Percentiles rank a stretch among this genome's conserved stretches.
Evolutionary conservation across 2,329 filamentous ascomycete species (phyloP).

Genomic region (Cryoendolithus antarcticus): DNA sequence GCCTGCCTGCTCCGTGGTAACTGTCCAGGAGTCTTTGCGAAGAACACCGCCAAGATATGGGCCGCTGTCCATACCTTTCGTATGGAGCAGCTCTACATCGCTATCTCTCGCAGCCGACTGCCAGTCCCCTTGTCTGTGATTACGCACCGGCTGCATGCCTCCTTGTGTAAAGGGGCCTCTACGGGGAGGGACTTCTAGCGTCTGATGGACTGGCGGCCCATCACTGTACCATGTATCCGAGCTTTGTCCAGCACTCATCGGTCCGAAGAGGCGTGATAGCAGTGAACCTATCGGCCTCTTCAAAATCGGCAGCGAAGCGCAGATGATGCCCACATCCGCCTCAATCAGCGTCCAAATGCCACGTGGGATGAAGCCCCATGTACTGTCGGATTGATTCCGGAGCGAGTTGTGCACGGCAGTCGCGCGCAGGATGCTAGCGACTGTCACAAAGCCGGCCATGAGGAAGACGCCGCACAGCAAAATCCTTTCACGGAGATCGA

Average conservation of each 20-base stretch:
- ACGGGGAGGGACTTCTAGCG: neutral
- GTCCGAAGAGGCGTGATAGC: neutral
- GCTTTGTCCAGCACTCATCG: neutral
- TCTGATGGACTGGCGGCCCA: too few relatives aligned
- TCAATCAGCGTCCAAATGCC: slow-evolving; percentile 18
- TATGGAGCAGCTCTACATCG: neutral
- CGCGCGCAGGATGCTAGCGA: slow-evolving; percentile 15
- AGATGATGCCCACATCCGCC: slow-evolving; percentile 18
- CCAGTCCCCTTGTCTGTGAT: neutral
- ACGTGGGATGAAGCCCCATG: slow-evolving; percentile 11
- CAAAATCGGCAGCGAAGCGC: slow-evolving; percentile 16
- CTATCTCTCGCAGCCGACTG: neutral
- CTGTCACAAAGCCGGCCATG: slow-evolving; percentile 16
- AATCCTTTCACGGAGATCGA: slow-evolving; percentile 14
- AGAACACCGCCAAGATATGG: neutral
- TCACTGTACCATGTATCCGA: neutral
- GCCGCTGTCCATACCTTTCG: neutral
- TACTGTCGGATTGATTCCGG: slow-evolving; percentile 7
- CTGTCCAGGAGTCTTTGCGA: neutral
- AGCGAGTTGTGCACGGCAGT: slow-evolving; percentile 7
- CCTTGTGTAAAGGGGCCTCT: neutral
- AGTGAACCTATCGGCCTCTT: neutral
- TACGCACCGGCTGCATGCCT: neutral
- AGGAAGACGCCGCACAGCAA: slow-evolving; percentile 15
- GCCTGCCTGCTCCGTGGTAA: neutral